Base-by-base conservation (phyloP, 2,329 filamentous ascomycete genomes). In the Phialemonium atrogriseum region DNA sequence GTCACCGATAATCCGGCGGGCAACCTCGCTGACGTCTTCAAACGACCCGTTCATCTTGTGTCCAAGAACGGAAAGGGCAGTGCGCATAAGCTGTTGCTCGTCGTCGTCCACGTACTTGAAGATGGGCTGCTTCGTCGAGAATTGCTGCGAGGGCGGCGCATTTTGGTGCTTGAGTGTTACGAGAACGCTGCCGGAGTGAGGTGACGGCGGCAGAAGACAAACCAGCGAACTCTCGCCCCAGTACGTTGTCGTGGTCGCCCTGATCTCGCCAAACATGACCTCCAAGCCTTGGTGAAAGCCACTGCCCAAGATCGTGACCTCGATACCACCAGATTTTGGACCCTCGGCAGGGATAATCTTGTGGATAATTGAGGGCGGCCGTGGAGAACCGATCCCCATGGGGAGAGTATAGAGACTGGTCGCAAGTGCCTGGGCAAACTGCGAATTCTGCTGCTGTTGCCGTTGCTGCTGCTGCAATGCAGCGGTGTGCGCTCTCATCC, bases 261-360 rank as follows among this genome's bases (percentile, higher is more conserved):
- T 68, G 28, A 66, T 59, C 20, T 70, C 62, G 14, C 88, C 88
- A 53, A 95, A 95, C 56, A 87, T 82, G 33, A 94, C 84, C 40
- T 88, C 83, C 39, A 93, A 69, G 2, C 56, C 82, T 39, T 72
- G 80, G 41, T 77, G 80, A 52, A 94, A 94, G 10, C 80, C 77
- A 41, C 78, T 83, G 12, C 88, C 87, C 7, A 94, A 65, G 34
- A 91, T 73, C 0, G 84, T 89, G 4, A 94, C 85, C 53, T 95
- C 87, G 32, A 85, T 87, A 24, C 87, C 87, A 37, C 87, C 87
- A 21, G 75, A 76, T 36, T 79, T 84, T 6, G 87, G 84, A 0
- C 87, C 87, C 54, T 93, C 84, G 18, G 71, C 72, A 1, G 88
- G 87, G 21, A 91, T 84, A 39, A 94, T 70, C 52, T 88, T 89